Evolutionary conservation across 2,329 filamentous ascomycete species (phyloP), one percentile per base, ranked within the genome.

Genomic region (Ceratocystiopsis sp.): DNA sequence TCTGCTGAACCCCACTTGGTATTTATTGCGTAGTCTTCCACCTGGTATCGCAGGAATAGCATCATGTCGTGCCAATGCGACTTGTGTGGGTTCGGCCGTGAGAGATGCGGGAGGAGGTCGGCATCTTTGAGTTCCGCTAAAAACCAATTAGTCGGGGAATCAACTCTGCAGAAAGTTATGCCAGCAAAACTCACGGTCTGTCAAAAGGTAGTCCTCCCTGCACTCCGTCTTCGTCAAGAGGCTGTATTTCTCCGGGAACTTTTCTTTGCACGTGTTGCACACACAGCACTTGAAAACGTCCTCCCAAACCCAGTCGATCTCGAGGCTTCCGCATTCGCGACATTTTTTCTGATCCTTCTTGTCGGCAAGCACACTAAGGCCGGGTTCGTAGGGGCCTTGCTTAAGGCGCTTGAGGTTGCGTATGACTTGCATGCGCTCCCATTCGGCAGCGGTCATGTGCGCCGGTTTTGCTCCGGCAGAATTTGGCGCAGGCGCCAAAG

Each of bases 1-100:
- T 91, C 86, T 0, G 83, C 62, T 0, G 80, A 85, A 0, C 91
- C 91, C 91, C 91, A 98, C 63, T 95, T 95, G 50, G 75, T 77
- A 1, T 71, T 75, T 53, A 96, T 80, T 0, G 89, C 91, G 56
- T 95, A 95, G 45, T 86, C 85, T 57, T 98, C 91, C 2, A 98
- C 84, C 57, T 98, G 91, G 47, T 77, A 93, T 1, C 91, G 80
- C 18, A 98, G 68, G 57, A 91, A 98, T 3, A 98, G 72, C 80
- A 94, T 94, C 91, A 98, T 98, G 65, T 93, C 85, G 59, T 95
- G 86, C 84, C 86, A 98, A 46, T 87, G 86, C 0, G 82, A 78
- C 59, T 95, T 95, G 62, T 95, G 91, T 1, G 91, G 91, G 54
- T 98, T 98, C 1, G 91, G 89, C 33, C 80, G 79, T 43, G 83